Percentiles rank a stretch among this genome's conserved stretches.
Conservation (phyloP, 257 asterid genomes). For the Nicotiana tabacum region DNA sequence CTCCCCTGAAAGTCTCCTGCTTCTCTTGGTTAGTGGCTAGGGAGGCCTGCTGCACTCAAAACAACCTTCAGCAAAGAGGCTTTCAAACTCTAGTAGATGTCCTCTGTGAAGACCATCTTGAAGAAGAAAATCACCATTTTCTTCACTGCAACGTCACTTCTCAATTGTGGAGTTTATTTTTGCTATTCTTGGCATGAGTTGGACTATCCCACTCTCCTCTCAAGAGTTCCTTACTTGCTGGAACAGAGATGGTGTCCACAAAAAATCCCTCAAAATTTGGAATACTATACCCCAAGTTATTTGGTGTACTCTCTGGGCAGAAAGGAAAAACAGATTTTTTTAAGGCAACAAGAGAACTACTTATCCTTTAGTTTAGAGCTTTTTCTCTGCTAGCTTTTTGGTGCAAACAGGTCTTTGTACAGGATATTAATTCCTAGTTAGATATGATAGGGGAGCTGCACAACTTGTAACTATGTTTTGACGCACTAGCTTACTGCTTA, state of each 20-base stretch:
- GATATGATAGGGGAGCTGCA: not conserved
- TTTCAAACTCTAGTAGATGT: not conserved
- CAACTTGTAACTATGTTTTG: not conserved
- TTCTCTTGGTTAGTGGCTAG: not conserved
- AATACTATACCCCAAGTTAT: not conserved
- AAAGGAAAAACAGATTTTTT: not conserved
- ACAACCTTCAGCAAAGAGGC: not conserved
- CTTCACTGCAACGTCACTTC: not conserved
- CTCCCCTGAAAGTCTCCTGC: not conserved
- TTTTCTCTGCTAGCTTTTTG: not conserved
- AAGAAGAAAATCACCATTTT: not conserved
- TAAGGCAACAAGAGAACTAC: not conserved
- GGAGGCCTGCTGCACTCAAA: not conserved
- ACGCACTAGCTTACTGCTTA: not conserved
- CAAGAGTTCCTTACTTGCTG: not conserved
- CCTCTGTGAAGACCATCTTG: not conserved
- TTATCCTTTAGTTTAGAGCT: not conserved
- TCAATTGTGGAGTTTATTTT: not conserved
- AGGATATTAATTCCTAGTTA: not conserved
- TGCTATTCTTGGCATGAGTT: not conserved
- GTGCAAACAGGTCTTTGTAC: not conserved
- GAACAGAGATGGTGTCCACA: not conserved
- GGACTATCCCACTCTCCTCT: not conserved
- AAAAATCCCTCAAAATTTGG: not conserved
- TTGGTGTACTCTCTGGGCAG: not conserved